Evolutionary conservation across 1,284 basidiomycete species (phyloP), one percentile per base, ranked within the genome.

Genomic region (Blastosporella zonata): DNA sequence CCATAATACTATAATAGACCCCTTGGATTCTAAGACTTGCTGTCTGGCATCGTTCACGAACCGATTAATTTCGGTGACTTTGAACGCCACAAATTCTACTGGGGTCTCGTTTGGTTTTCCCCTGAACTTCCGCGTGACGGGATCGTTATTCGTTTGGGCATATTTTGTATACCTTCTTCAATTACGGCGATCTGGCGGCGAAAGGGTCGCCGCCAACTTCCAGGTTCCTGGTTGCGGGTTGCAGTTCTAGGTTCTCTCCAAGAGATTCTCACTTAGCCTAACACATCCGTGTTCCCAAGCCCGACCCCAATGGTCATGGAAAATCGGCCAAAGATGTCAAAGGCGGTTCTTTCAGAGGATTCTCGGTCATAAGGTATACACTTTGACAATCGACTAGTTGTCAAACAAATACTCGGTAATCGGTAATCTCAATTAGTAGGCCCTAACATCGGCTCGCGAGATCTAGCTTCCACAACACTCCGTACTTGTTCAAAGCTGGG

Each of bases 371-470:
- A 55, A 52, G 53, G n/a, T n/a, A n/a, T n/a, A n/a, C n/a, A n/a
- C 35, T 53, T 57, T 47, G 53, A 57, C 55, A 59, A 58, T 58
- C 55, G 51, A 33, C 43, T 9, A 27, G n/a, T 49, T 55, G 53
- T 52, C 51, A 59, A 53, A 52, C 52, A 54, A 56, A 59, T 53
- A 57, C 51, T 66, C 61, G 60, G 61, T 48, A 64, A 68, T 64
- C 65, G 47, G 50, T 47, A 42, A 55, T 55, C 62, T 55, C 12
- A 29, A 43, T 56, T 59, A 61, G 59, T 63, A 52, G 54, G 56
- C 53, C 55, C 59, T 62, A 55, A 59, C 58, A 56, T 61, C 56
- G 52, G 55, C 50, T 52, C 44, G 44, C 54, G 52, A 61, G 57
- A 66, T 66, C 65, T 56, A 49, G 47, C 47, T 55, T 53, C 49